phyloP scores from a whole-genome alignment of 2,329 filamentous ascomycete genomes.

The Pseudopyricularia cyperi region DNA sequence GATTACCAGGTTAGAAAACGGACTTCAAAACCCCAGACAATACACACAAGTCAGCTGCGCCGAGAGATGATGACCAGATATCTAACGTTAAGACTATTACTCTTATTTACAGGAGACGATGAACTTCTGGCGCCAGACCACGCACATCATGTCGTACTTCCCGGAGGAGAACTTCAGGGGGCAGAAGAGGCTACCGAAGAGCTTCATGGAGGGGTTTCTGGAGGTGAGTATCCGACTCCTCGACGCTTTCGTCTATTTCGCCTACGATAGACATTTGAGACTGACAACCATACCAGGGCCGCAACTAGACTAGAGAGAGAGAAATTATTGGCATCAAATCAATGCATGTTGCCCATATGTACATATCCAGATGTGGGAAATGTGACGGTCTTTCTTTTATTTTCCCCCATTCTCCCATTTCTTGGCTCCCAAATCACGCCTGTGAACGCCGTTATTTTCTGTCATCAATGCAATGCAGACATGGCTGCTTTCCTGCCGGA shows the following conservation, averaged over 20 bases:
- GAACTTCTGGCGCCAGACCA: slow-evolving; percentile 98
- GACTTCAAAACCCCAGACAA: not conserved
- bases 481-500: not conserved
- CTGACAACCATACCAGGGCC: slow-evolving; percentile 27
- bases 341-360: not conserved
- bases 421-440: not conserved
- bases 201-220: slow-evolving; percentile 89
- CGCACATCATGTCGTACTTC: slow-evolving; percentile 96
- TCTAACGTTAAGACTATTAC: not conserved
- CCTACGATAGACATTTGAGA: not conserved
- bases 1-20: slow-evolving; percentile 75
- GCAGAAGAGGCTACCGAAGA: slow-evolving; percentile 66
- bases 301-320: slow-evolving; percentile 30
- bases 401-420: not conserved
- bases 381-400: not conserved
- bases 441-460: not conserved
- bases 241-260: not conserved
- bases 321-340: slow-evolving; percentile 5
- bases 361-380: slow-evolving; percentile 1
- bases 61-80: not conserved
- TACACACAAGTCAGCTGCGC: not conserved
- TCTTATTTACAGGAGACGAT: slow-evolving; percentile 65
- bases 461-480: not conserved
- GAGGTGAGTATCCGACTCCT: slow-evolving; percentile 49
- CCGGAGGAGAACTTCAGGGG: slow-evolving; percentile 67